Evolutionary conservation across 129 eudicot genomes (phyloP), one percentile per base, ranked within the genome.

Genomic region (Ambrosia trifida): DNA sequence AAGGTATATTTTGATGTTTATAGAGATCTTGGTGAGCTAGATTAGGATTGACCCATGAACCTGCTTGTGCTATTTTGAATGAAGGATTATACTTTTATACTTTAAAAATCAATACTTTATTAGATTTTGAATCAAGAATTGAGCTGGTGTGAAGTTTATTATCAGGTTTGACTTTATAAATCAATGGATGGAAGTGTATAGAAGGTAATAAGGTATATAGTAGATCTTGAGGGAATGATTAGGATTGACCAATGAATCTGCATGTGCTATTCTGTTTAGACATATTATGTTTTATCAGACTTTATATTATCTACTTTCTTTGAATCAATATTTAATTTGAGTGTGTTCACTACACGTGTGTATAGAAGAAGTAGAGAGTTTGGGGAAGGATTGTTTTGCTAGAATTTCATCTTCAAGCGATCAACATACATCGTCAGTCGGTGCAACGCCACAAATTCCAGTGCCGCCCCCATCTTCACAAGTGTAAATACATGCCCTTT

Each of bases 401-500:
- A 86, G 87, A 77, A 76, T 82, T 73, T 66, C 82, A 56, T 69
- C 94, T 70, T 83, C 96, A 57, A 68, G 87, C 75, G 61, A 85
- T 75, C 83, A 87, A 70, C 76, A 85, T 53, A 89, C 92, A 38
- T 77, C 98, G 44, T 84, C 98, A n/a, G 90, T 94, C 70, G 96
- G 90, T 17, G 89, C 78, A 20, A 89, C 76, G 59, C 96, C 96
- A 36, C 93, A 41, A 76, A 68, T 72, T 60, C 17, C 87, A 31
- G 85, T 80, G 78, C 89, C 96, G 61, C 90, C 96, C 9, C 87
- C 95, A 11, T 65, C 96, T 74, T 85, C 96, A 43, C 84, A 89
- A 68, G 84, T 94, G 98, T 94, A 87, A 85, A 32, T 51, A 69
- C 56, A 31, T 24, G 5, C 33, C n/a, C 33, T 54, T n/a, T 50